A percentile compares a stretch with the other conserved stretches of the same genome.
Evolutionary conservation across 2,329 filamentous ascomycete genomes (phyloP).

Genomic region (Fusarium torulosum): DNA sequence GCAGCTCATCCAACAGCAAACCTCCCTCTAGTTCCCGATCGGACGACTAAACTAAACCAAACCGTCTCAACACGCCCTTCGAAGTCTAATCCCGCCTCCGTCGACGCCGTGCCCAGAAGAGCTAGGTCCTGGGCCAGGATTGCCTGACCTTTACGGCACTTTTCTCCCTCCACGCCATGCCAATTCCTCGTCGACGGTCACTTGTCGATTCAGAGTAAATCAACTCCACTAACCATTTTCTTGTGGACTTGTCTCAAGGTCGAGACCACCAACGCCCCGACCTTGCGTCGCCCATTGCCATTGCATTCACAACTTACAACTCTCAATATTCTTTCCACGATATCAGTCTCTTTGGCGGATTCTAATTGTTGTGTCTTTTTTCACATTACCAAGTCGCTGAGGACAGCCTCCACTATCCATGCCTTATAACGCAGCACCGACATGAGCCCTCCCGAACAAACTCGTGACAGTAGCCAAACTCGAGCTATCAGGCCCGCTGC

Average conservation of each 20-base stretch:
- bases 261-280: slow-evolving; percentile 9
- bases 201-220: slow-evolving; percentile 40
- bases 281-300: slow-evolving; percentile 19
- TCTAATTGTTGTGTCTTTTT: slow-evolving; percentile 1
- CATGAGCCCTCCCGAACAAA: slow-evolving; percentile 52
- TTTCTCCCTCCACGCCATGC: slow-evolving; percentile 42
- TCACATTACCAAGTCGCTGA: slow-evolving; percentile 14
- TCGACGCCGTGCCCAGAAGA: slow-evolving; percentile 42
- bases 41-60: slow-evolving; percentile 22
- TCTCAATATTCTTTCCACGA: slow-evolving; percentile 10
- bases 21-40: slow-evolving; percentile 25
- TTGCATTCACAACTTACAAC: slow-evolving; percentile 26
- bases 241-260: slow-evolving; percentile 28
- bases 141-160: slow-evolving; percentile 35
- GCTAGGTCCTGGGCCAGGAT: slow-evolving; percentile 38
- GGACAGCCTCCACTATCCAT: slow-evolving; percentile 38
- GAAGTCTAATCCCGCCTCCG: slow-evolving; percentile 41
- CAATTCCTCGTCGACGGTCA: slow-evolving; percentile 33
- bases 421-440: slow-evolving; percentile 48
- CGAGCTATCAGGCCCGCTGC: slow-evolving; percentile 47
- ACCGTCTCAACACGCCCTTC: slow-evolving; percentile 29
- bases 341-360: neutral
- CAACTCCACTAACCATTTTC: slow-evolving; percentile 30
- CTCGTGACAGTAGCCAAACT: slow-evolving; percentile 48
- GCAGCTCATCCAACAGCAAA: slow-evolving; percentile 1